These are phyloP conservation scores for Incumbomyces lentus DNA, from an alignment of 2,329 filamentous ascomycete genomes.

Conservation along the genomic window DNA sequence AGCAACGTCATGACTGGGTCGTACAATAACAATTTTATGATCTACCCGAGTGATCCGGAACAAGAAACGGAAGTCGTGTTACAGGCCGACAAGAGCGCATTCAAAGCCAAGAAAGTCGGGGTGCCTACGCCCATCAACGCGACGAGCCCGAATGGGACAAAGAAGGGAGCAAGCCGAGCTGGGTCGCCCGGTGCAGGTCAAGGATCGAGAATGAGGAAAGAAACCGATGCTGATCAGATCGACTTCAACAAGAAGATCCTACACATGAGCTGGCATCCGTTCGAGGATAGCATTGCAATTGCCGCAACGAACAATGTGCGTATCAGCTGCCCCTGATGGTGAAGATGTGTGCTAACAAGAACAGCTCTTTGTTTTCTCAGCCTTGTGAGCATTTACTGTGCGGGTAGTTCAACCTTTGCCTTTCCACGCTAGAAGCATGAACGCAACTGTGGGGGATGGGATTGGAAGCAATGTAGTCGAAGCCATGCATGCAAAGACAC, in stretches of 20 bases:
- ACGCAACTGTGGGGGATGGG: background rate
- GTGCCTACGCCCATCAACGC: conserved; percentile 95
- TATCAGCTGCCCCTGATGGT: conserved; percentile 15
- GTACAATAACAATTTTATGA: conserved; percentile 99
- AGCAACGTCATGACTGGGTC: conserved; percentile 99
- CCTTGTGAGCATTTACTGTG: conserved; percentile 40
- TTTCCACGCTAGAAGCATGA: background rate
- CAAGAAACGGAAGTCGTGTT: conserved; percentile 96
- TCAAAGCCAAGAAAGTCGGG: conserved; percentile 99
- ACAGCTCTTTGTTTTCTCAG: conserved; percentile 69
- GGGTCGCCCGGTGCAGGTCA: conserved; percentile 71
- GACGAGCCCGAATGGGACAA: conserved; percentile 58
- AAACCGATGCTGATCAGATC: conserved; percentile 98
- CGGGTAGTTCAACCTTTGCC: background rate
- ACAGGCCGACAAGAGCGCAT: conserved; percentile 96
- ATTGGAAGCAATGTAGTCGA: background rate
- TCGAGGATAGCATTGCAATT: conserved; percentile 98
- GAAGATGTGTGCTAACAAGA: background rate
- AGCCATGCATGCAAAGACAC: too few species aligned
- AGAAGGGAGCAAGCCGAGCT: conserved; percentile 81
- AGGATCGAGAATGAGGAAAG: conserved; percentile 92
- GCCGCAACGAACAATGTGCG: conserved; percentile 98
- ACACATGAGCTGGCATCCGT: conserved; percentile 99
- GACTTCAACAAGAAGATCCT: conserved; percentile 99
- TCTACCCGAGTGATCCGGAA: conserved; percentile 90